Evolutionary conservation across 2,329 filamentous ascomycete species (phyloP), one percentile per base, ranked within the genome.

Genomic region (Tolypocladium cylindrosporum): DNA sequence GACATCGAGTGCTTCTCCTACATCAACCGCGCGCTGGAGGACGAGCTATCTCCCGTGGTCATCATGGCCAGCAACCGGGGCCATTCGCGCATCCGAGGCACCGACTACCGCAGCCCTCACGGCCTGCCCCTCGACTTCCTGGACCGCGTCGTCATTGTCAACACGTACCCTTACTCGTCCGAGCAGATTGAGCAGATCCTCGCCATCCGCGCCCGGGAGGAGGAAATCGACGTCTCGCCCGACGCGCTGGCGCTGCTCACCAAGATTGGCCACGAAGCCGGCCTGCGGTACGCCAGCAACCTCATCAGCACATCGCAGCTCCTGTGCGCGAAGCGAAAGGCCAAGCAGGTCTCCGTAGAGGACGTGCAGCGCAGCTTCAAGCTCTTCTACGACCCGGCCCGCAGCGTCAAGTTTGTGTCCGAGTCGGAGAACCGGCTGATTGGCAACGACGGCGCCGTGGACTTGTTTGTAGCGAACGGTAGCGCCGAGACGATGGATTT

Each of bases 31-130:
- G 94, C 94, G 1, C 81, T 99, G 51, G 94, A 99, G 75, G 91
- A 92, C 60, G 91, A 97, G 67, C 82, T 99, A 39, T 91, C 94
- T 1, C 94, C 94, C 43, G 92, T 99, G 63, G 92, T 99, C 72
- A 99, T 99, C 75, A 99, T 99, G 94, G 94, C 94, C 57, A 96
- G 90, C 80, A 99, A 99, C 78, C 84, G 94, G 60, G 94, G 94
- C 63, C 85, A 91, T 72, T 90, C 94, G 42, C 87, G 88, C 64
- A 97, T 99, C 69, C 86, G 94, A 39, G 94, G 94, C 59, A 99
- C 94, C 58, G 89, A 90, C 72, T 97, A 97, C 76, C 87, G 85
- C 66, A 94, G 89, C 66, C 94, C 94, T 2, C 94, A 99, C 72
- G 94, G 94, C 36, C 79, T 99, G 50, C 94, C 94, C 0, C 84